Evolutionary conservation across 2,329 filamentous ascomycete species (phyloP), one percentile per base, ranked within the genome.

Genomic region (Phaeosphaeriaceae sp.): DNA sequence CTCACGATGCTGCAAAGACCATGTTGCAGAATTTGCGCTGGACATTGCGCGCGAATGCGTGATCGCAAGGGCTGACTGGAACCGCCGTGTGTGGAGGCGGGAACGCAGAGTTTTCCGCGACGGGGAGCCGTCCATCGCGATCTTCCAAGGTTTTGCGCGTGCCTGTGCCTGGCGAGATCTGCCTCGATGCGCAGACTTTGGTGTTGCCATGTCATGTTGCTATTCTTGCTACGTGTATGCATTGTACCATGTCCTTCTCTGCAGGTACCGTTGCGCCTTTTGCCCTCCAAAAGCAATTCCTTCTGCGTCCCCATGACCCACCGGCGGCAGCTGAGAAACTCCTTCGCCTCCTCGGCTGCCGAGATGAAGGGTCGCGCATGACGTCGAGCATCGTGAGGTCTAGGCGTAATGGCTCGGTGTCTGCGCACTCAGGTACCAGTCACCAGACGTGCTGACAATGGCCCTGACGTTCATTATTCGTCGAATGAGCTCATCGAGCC

Each of bases 321-420:
- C 53, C 17, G 25, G 22, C 41, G 27, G 25, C 41, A 50, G 48
- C 48, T 51, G 54, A 46, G 31, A 47, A 51, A 47, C 27, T 31
- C 22, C 45, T 25, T 36, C 21, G 11, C 11, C 51, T 11, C 31
- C 31, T 36, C 31, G 31, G 31, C 51, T n/a, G 51, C 58, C 17
- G 36, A 44, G 24, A 22, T 20, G 19, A 48, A 27, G 31, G 5
- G 25, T 17, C 48, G 25, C 63, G 65, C 72, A 75, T 75, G 73
- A 76, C 71, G 72, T 71, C 63, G 70, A 67, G 56, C 70, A 76
- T 76, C 73, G 72, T 75, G 72, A 74, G 63, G 62, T 63, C 60
- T 59, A 58, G 62, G 59, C 65, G 58, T 48, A 36, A 31, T 53
- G 20, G 45, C 19, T 9, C 15, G 57, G 53, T 57, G 21, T 27